Conservation (phyloP, 768 basidiomycete genomes). For the Fibroporia radiculosa region DNA sequence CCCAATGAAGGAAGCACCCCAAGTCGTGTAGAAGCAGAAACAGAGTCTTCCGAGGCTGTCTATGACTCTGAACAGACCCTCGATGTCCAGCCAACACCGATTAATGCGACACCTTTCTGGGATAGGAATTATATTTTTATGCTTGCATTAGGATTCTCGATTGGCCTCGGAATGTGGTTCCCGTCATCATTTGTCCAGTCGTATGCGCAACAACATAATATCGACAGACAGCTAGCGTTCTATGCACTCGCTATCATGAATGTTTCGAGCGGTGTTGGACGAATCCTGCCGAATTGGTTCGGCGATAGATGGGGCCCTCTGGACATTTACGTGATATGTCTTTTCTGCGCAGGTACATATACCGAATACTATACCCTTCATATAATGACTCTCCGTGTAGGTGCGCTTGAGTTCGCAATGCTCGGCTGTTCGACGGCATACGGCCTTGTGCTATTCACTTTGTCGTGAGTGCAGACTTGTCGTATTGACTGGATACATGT, state of each 20-base stretch:
- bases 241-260: slow-evolving; percentile 1
- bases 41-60: neutral
- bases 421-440: slow-evolving; percentile 1
- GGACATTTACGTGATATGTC: neutral
- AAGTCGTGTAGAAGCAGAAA: too few relatives aligned
- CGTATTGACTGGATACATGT: neutral
- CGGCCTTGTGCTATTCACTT: neutral
- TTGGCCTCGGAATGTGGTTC: neutral
- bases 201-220: neutral
- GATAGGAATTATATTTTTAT: neutral
- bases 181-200: neutral
- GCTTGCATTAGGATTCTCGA: neutral
- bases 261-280: neutral
- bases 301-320: slow-evolving; percentile 1
- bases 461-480: neutral
- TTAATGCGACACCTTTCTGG: neutral
- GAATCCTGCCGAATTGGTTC: slow-evolving; percentile 1
- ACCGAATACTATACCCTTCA: too few relatives aligned
- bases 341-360: neutral
- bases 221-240: neutral
- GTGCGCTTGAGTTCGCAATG: neutral
- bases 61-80: neutral
- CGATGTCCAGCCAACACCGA: neutral
- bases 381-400: neutral
- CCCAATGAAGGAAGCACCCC: neutral